Conservation (phyloP, 441 rosid species). For the Gossypium aridum region DNA sequence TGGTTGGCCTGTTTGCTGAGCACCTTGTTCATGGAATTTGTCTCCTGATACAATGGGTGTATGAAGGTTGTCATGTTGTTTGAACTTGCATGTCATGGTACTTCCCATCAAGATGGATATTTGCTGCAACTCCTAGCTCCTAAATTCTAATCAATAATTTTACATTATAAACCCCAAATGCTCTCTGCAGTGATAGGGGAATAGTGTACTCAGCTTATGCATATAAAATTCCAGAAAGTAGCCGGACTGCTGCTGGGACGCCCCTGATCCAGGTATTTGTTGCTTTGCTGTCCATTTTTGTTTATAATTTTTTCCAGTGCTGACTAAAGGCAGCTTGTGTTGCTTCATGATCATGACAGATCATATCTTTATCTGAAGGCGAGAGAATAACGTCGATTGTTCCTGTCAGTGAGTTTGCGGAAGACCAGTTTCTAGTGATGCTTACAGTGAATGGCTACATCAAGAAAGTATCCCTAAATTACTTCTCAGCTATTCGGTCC, state of each 20-base stretch:
- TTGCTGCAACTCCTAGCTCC: neutral
- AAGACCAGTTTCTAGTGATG: slow-evolving; percentile 83
- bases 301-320: slow-evolving; percentile 1
- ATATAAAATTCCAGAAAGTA: slow-evolving; percentile 91
- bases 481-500: slow-evolving; percentile 85
- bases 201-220: slow-evolving; percentile 94
- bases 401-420: slow-evolving; percentile 80
- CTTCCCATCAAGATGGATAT: neutral
- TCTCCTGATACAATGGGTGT: neutral
- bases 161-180: slow-evolving; percentile 10
- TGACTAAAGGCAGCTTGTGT: slow-evolving; percentile 12
- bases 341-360: slow-evolving; percentile 39
- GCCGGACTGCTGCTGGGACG: slow-evolving; percentile 87
- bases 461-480: slow-evolving; percentile 79
- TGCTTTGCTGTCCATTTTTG: slow-evolving; percentile 11
- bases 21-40: slow-evolving; percentile 1
- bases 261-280: slow-evolving; percentile 79
- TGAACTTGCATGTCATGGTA: neutral
- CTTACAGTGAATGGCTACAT: slow-evolving; percentile 94
- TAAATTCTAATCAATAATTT: neutral
- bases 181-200: slow-evolving; percentile 65
- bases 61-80: neutral
- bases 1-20: neutral
- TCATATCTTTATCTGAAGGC: slow-evolving; percentile 76
- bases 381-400: slow-evolving; percentile 94